Evolutionary conservation across 257 asterid genomes (phyloP).

Genomic region (Schizonepeta tenuifolia): DNA sequence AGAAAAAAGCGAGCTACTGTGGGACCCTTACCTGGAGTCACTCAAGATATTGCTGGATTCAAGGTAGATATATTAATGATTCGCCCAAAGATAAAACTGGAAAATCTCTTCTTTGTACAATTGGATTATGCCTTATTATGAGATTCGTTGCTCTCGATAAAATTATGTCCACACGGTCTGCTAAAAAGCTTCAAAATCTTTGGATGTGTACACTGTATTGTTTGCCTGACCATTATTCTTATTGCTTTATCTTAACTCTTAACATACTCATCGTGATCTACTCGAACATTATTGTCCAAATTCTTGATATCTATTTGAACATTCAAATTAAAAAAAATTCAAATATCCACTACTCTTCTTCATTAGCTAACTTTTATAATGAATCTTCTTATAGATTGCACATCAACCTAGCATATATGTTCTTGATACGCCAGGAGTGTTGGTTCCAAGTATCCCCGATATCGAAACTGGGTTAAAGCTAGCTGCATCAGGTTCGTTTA

Average conservation of each 20-base stretch:
- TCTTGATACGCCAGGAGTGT: slow-evolving; percentile 92
- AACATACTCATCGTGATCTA: background rate
- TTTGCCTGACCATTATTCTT: slow-evolving; percentile 6
- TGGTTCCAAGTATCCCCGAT: slow-evolving; percentile 89
- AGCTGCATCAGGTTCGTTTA: slow-evolving; percentile 77
- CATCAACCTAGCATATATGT: slow-evolving; percentile 93
- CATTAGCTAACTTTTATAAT: slow-evolving; percentile 14
- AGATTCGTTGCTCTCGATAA: background rate
- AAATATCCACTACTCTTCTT: background rate
- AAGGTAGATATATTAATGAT: slow-evolving; percentile 65
- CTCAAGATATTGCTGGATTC: slow-evolving; percentile 97
- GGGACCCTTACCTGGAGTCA: slow-evolving; percentile 97
- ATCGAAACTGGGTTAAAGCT: slow-evolving; percentile 89
- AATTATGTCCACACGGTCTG: background rate
- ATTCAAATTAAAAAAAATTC: too few species aligned
- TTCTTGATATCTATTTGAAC: too few species aligned
- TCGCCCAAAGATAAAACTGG: background rate
- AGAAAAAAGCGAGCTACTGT: slow-evolving; percentile 85
- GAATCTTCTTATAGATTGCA: slow-evolving; percentile 62
- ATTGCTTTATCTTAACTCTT: background rate
- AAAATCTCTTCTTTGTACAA: background rate
- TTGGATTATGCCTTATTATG: slow-evolving; percentile 1
- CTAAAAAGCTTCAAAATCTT: background rate
- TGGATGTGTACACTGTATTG: background rate
- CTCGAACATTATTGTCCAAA: background rate